Percentiles rank a stretch among this genome's conserved stretches.
Evolutionary conservation across 1,139 yeast species (phyloP).

Genomic region (Suhomyces wounanorum): DNA sequence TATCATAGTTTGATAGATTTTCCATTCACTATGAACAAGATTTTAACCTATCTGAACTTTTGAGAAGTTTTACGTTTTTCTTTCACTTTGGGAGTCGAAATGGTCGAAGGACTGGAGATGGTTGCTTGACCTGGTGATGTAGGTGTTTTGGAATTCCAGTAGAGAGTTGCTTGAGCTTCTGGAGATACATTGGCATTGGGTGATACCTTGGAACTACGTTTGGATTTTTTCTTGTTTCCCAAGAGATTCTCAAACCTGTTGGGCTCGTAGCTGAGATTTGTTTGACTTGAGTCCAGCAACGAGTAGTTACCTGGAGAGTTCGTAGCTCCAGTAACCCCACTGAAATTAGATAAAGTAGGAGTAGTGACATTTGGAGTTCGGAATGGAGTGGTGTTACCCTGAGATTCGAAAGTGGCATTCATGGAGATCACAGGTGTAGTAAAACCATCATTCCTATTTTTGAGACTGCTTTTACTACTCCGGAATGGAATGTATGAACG

Average conservation of each 20-base stretch:
- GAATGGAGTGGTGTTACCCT: conserved; percentile 12
- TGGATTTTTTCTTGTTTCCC: conserved; percentile 31
- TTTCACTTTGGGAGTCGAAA: conserved; percentile 11
- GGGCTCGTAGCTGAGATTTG: conserved; percentile 11
- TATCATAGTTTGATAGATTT: no score
- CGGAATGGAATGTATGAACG: conserved; percentile 50
- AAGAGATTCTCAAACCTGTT: conserved; percentile 31
- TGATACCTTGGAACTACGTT: conserved; percentile 20
- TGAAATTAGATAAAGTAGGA: conserved; percentile 8
- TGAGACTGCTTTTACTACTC: conserved; percentile 27
- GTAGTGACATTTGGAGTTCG: conserved; percentile 13
- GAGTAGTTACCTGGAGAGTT: conserved; percentile 15
- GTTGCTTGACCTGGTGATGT: conserved; percentile 8
- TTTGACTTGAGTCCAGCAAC: conserved; percentile 11
- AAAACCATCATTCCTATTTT: conserved; percentile 21
- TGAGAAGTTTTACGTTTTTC: conserved; percentile 26
- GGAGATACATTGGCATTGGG: conserved; percentile 18
- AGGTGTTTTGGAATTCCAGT: conserved; percentile 12
- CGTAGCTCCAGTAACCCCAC: background rate
- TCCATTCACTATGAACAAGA: no score
- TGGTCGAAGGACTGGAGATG: conserved; percentile 3
- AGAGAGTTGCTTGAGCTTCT: conserved; percentile 7
- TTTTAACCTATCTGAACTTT: conserved; percentile 16
- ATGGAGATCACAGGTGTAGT: conserved; percentile 24
- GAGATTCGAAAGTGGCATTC: conserved; percentile 13